Base-by-base conservation (phyloP, 345 rosid genomes). In the Schrenkiella parvula region DNA sequence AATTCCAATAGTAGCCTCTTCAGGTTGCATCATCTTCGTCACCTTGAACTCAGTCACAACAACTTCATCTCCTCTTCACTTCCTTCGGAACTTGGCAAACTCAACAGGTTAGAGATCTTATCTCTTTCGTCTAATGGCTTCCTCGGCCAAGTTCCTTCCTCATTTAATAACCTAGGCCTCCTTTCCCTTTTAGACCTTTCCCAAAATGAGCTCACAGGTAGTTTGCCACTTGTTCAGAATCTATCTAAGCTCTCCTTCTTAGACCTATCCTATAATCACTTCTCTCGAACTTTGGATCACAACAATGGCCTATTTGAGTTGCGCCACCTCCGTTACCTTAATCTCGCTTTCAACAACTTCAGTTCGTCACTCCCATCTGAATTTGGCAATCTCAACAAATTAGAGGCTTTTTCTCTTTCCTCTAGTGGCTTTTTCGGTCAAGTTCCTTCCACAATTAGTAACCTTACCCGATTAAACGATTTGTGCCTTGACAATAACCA, bases 1-100 rank as follows among this genome's bases (percentile, higher is more conserved):
- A 64, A 53, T 41, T 10, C 77, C 12, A 72, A 64, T 28, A 72
- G 77, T 15, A 72, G 71, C 55, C 73, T 69, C 4, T 69, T 69
- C 22, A 2, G 10, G 2, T 17, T 65, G 3, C 58, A 48, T 35
- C 46, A 48, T 12, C 58, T 48, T 5, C 54, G 56, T 13, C 6
- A n/a, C 46, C 73, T 68, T 19, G 0, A 5, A 7, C 73, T 68
- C 17, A 31, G 18, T 8, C 1, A 21, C 4, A 56, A 68, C 71
- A 43, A 54, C 54, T 54, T 72, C 71, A 31, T 5, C 6, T 31
- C 53, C 13, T 63, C 76, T 41, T n/a, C 69, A 31, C 28, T 72
- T 10, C 70, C 55, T 37, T 53, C 37, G 0, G 18, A 41, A 14
- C 10, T 70, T 2, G 46, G 66, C 35, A 31, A 56, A 2, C 70